Evolutionary conservation across 441 rosid genomes (phyloP).

Genomic region (Cnidoscolus chayamansa): DNA sequence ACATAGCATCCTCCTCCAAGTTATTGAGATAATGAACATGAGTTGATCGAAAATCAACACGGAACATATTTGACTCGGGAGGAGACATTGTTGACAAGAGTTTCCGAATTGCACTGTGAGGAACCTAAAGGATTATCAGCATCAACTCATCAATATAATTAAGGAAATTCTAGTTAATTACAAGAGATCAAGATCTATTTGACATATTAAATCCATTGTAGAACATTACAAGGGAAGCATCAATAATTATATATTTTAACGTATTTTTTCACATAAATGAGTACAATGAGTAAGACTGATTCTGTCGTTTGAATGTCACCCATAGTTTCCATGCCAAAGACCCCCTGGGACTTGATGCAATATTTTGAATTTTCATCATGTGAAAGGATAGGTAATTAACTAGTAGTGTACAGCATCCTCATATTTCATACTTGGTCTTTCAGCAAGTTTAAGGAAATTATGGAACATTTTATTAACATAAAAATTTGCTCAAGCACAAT

Average conservation of each 20-base stretch:
- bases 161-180: conserved; percentile 22
- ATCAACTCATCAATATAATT: conserved; percentile 22
- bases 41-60: conserved; percentile 93
- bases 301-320: not conserved
- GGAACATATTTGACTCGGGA: conserved; percentile 70
- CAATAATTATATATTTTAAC: not conserved
- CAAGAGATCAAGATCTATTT: conserved; percentile 1
- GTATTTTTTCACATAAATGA: not conserved
- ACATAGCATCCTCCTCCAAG: conserved; percentile 97
- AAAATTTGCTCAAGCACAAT: not conserved
- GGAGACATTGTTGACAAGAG: conserved; percentile 68
- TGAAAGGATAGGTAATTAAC: not conserved
- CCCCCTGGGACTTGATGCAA: not conserved
- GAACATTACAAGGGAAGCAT: not conserved
- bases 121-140: conserved; percentile 56
- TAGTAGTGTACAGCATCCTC: not conserved
- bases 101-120: conserved; percentile 53
- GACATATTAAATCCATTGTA: not conserved
- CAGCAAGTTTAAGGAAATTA: not conserved
- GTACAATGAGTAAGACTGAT: not conserved
- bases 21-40: conserved; percentile 96
- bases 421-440: not conserved
- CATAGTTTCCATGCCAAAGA: not conserved
- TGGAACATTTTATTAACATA: not conserved
- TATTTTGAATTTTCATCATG: not conserved